Base-by-base conservation (phyloP, 2,329 filamentous ascomycete species). In the Aspergillus aculeatus region DNA sequence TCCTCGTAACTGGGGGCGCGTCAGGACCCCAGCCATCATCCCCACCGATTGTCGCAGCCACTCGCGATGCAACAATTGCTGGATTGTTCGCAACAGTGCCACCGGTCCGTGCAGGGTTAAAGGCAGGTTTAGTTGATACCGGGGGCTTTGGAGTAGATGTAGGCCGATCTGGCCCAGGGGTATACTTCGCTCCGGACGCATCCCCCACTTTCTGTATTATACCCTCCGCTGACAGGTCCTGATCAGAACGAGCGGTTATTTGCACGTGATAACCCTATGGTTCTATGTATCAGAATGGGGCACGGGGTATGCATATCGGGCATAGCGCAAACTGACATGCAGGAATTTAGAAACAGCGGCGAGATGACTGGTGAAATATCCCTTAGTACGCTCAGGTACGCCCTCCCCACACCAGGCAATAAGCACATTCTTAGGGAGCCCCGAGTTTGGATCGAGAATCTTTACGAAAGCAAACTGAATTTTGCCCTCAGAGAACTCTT, bases 371-470 rank as follows among this genome's bases (percentile, higher is more conserved):
- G 92, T 96, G 75, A 99, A 99, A 79, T 98, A 98, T 66, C 95
- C 95, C 80, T 98, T 99, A 62, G 94, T 98, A 70, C 94, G 85
- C 79, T 99, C 95, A n/a, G 95, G 95, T 16, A 99, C 95, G 68
- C 95, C 95, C 73, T 96, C 94, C 66, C 95, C 95, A 76, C 95
- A 99, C 90, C 95, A 99, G 66, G 90, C 93, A 73, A 99, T 92
- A 66, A 99, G 84, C 61, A 96, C 91, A 74, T 88, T 90, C 82
- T 99, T 99, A 53, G 94, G 92, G 16, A 99, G 85, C 23, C 83
- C 81, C 2, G 90, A 91, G 77, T 99, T 99, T 57, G 92, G 90
- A 74, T 99, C 95, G 76, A 93, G 96, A 80, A 99, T 89, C 79
- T 96, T 97, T 70, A 95, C 88, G 72, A 96, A 98, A 29, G 92